Conservation (phyloP, 2,329 filamentous ascomycete species). For the Gnomoniopsis sp. region DNA sequence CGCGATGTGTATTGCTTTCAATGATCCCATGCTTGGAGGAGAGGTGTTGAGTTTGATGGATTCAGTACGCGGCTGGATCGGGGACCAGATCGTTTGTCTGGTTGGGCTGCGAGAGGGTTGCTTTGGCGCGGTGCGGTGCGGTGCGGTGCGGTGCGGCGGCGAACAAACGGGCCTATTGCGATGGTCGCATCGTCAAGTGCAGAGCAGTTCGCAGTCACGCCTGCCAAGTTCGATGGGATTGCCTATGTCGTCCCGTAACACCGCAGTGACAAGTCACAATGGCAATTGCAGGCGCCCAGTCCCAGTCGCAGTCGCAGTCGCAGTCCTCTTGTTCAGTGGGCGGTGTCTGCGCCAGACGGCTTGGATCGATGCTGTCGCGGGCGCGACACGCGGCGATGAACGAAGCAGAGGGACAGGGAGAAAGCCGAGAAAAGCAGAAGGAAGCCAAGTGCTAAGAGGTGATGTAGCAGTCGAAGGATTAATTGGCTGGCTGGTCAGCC, state of each 20-base stretch:
- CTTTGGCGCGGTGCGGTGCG: background rate
- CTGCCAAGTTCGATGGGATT: background rate
- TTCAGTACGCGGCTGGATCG: too few species aligned
- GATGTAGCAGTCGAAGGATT: background rate
- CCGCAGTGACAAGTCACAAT: too few species aligned
- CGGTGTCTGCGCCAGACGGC: background rate
- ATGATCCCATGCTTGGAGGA: slow-evolving; percentile 7
- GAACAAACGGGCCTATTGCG: background rate
- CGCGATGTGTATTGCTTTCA: slow-evolving; percentile 1
- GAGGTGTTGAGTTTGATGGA: background rate
- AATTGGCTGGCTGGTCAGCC: background rate
- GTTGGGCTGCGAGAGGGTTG: too few species aligned
- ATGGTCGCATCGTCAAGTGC: slow-evolving; percentile 2
- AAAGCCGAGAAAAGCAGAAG: background rate
- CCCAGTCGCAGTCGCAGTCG: background rate
- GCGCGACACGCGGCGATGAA: too few species aligned
- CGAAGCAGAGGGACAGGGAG: background rate
- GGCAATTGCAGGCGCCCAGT: too few species aligned
- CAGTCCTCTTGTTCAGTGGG: background rate
- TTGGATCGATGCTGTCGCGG: background rate
- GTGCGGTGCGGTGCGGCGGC: background rate
- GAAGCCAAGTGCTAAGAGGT: background rate
- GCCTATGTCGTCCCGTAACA: background rate
- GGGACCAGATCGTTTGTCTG: background rate
- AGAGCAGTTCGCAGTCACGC: background rate